Evolutionary conservation across 129 eudicot genomes (phyloP).

Genomic region (Flaveria robusta): DNA sequence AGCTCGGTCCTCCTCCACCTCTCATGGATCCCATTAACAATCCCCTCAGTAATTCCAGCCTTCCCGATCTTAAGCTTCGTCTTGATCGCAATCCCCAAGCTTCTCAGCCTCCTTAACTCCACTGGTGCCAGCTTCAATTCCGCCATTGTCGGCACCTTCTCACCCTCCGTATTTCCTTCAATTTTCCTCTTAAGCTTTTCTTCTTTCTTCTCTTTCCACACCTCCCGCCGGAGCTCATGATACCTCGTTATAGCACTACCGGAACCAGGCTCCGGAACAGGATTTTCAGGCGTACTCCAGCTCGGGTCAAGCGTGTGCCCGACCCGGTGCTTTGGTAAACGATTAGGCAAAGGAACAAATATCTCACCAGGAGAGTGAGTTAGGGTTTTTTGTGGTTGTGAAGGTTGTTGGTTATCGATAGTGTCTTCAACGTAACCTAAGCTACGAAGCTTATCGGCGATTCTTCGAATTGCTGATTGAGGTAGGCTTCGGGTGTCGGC

Average conservation of each 20-base stretch:
- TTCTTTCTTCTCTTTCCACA: constrained; percentile 50
- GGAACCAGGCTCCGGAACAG: constrained; percentile 80
- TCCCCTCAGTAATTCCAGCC: constrained; percentile 91
- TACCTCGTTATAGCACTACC: constrained; percentile 60
- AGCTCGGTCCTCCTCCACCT: constrained; percentile 81
- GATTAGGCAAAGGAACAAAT: constrained; percentile 66
- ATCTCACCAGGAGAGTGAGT: constrained; percentile 69
- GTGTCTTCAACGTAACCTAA: constrained; percentile 68
- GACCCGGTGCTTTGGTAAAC: constrained; percentile 70
- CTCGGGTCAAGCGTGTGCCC: constrained; percentile 94
- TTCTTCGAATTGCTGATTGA: constrained; percentile 74
- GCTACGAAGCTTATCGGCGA: constrained; percentile 87
- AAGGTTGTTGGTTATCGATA: background rate
- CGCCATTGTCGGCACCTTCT: constrained; percentile 67
- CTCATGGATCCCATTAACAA: constrained; percentile 94
- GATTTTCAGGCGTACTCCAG: constrained; percentile 91
- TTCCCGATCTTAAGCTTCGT: constrained; percentile 82
- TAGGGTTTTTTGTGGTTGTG: background rate
- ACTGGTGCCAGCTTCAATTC: constrained; percentile 58
- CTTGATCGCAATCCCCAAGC: constrained; percentile 65
- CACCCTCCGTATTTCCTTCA: constrained; percentile 31
- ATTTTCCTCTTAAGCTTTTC: constrained; percentile 45
- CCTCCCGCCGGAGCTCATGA: constrained; percentile 55
- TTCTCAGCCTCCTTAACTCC: constrained; percentile 71
- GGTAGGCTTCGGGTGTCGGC: constrained; percentile 47